Conservation (phyloP, 2,329 filamentous ascomycete species). For the Sporothrix pseudoabietina region DNA sequence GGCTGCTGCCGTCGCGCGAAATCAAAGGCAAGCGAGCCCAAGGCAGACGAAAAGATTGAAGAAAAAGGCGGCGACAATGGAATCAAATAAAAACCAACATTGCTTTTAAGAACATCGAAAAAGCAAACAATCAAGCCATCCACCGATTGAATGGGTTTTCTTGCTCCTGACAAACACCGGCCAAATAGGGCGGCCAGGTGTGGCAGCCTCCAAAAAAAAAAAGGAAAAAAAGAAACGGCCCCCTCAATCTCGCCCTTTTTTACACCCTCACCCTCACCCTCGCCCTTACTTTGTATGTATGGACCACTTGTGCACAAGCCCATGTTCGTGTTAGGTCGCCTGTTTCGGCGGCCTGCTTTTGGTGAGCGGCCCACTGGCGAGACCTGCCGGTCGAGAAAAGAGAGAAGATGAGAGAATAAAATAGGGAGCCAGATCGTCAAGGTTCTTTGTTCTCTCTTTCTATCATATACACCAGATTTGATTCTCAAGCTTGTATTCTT, state of each 20-base stretch:
- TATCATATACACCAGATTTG: background rate
- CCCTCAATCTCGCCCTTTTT: conserved; percentile 9
- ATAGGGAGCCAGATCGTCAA: background rate
- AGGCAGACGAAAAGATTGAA: background rate
- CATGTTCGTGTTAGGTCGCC: conserved; percentile 14
- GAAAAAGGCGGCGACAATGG: background rate
- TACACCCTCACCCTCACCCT: background rate
- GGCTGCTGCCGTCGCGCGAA: background rate
- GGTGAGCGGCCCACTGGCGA: conserved; percentile 5
- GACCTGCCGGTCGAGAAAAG: background rate
- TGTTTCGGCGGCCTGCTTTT: conserved; percentile 7
- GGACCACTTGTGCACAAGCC: background rate
- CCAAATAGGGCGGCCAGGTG: conserved; percentile 6
- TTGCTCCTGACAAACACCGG: background rate
- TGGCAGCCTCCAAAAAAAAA: conserved; percentile 7
- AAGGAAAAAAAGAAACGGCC: background rate
- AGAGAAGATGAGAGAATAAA: background rate
- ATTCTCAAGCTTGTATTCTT: background rate
- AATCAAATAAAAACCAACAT: background rate
- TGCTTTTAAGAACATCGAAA: background rate
- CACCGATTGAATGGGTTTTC: background rate
- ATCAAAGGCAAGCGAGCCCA: background rate
- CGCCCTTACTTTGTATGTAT: background rate
- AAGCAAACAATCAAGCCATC: background rate
- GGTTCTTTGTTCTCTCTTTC: too few species aligned